Evolutionary conservation across 345 rosid species (phyloP), one percentile per base, ranked within the genome.

Genomic region (Salix caprea): DNA sequence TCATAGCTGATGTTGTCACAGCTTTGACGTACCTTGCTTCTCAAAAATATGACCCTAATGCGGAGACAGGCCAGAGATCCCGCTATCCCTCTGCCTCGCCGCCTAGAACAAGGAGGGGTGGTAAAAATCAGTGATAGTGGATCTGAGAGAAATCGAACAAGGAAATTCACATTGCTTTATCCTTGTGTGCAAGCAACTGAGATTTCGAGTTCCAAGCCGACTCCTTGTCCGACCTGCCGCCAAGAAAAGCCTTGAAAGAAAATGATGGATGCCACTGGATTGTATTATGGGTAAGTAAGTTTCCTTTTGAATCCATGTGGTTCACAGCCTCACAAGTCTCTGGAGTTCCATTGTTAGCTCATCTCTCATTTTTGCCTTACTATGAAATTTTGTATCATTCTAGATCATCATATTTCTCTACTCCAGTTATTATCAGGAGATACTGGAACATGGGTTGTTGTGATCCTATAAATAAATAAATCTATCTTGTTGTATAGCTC

Each of bases 11-110:
- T 80, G 98, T 94, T 28, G 97, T 94, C 61, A 80, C 80, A 78
- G 98, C 98, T 34, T 86, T 94, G 66, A 86, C 80, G 82, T 94
- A 86, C 81, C 91, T 94, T 60, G 92, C 97, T 12, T 85, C 90
- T 37, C 93, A 93, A 42, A 84, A 80, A 23, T 87, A 87, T 50
- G 90, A 89, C 16, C 85, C 89, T 24, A 60, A 70, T 1, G 70
- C 30, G 26, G 85, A 78, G n/a, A 82, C 80, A 14, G 42, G 24
- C 56, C 73, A 68, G 30, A 44, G n/a, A 32, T 56, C 74, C 12
- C 71, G 58, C 44, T 78, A 77, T 36, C 80, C 87, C 18, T 92
- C 92, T 4, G 80, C 72, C 54, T 86, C 93, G 69, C 92, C 94
- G 73, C 91, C 91, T 46, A 82, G 88, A 80, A 66, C 84, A 76